phyloP scores from a whole-genome alignment of 106 monocot species.

The Dendrobium huoshanense region DNA sequence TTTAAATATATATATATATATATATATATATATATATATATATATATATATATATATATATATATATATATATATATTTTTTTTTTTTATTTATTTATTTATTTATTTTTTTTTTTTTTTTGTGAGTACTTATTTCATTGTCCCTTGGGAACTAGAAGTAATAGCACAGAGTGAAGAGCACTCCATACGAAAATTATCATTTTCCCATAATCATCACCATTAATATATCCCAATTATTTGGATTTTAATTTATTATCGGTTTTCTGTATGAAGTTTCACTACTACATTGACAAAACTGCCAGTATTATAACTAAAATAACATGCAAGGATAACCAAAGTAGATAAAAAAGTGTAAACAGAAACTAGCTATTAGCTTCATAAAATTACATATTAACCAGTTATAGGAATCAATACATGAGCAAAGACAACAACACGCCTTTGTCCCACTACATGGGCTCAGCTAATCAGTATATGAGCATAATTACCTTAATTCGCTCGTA shows the following conservation, averaged over 20 bases:
- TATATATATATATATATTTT: too few species aligned
- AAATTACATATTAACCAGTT: neutral
- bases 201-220: neutral
- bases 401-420: neutral
- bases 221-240: neutral
- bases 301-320: neutral
- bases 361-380: neutral
- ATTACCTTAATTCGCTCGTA: constrained; percentile 91
- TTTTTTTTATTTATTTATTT: too few species aligned
- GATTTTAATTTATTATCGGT: neutral
- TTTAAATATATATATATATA: too few species aligned
- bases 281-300: neutral
- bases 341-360: neutral
- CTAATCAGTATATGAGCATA: neutral
- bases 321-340: neutral
- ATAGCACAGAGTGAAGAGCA: neutral
- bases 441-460: too few species aligned
- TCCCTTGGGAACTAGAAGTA: neutral
- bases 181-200: neutral
- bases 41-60: too few species aligned
- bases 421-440: too few species aligned
- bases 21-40: too few species aligned
- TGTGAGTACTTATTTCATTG: neutral
- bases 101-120: too few species aligned
- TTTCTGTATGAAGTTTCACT: neutral